Base-by-base conservation (phyloP, 1,284 basidiomycete species). In the Sanghuangporus sanghuang region DNA sequence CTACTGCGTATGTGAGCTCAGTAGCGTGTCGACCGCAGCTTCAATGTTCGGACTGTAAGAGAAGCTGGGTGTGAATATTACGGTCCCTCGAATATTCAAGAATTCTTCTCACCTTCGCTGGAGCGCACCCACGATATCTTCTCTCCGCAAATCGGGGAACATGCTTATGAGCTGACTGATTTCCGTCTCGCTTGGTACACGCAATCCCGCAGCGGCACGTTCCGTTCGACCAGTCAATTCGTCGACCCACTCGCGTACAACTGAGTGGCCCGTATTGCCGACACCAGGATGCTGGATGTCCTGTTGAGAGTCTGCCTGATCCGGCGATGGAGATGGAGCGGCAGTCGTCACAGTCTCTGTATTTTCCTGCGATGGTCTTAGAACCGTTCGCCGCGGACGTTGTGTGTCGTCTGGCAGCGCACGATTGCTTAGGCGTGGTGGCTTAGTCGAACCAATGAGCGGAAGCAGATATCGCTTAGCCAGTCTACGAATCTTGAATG, bases 241-340 rank as follows among this genome's bases (percentile, higher is more conserved):
- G 65, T 89, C 82, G 42, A 94, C 88, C 90, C 91, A 94, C 71
- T 92, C 89, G 55, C 89, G 85, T 73, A 95, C 79, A 36, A 89
- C 87, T 2, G 85, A 86, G 48, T 73, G 72, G 12, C 67, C 64
- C 6, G 69, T 64, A 1, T 58, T 63, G 35, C 61, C 58, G 2
- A 67, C 57, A 23, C 52, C 55, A 32, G 62, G 52, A 7, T n/a
- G 8, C n/a, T 32, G 54, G 14, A 44, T 50, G 16, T 46, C 14
- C 55, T 23, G 57, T 44, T 59, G 64, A 40, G 61, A 62, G 46
- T 62, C 64, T 60, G 62, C 62, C 39, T 64, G 65, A 63, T 66
- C 61, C 56, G 65, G 61, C 56, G 70, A 62, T 39, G 70, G 61
- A 54, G 76, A 71, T 38, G 76, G 70, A 39, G 76, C 77, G 6